A percentile compares a stretch with the other conserved stretches of the same genome.
These are phyloP conservation scores for Amanita rimosa DNA, from an alignment of 768 basidiomycete species.

Conservation along the genomic window DNA sequence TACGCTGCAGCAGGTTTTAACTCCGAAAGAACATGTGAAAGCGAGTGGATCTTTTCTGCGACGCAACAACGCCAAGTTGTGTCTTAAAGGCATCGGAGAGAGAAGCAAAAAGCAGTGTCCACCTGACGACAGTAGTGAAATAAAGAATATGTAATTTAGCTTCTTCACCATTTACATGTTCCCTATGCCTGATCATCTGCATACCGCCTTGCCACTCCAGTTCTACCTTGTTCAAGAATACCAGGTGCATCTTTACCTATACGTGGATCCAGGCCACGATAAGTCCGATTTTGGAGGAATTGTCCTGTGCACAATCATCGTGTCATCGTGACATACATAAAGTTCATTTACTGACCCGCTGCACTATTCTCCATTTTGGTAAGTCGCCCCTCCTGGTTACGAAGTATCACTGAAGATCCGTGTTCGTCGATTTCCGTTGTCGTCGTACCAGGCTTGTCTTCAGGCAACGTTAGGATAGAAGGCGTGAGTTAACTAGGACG, in stretches of 20 bases:
- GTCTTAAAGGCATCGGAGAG: no score
- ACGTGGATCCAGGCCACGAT: conserved; percentile 71
- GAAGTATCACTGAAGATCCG: conserved; percentile 31
- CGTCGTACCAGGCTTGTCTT: background rate
- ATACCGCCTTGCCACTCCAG: conserved; percentile 85
- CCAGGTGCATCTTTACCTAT: conserved; percentile 72
- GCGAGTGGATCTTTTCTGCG: no score
- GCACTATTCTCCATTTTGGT: conserved; percentile 51
- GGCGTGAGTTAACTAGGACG: background rate
- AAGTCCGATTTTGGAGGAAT: conserved; percentile 66
- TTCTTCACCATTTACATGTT: background rate
- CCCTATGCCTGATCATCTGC: conserved; percentile 33
- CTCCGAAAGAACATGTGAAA: no score
- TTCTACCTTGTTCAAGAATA: conserved; percentile 78
- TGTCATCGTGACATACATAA: background rate
- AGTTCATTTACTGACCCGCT: conserved; percentile 37
- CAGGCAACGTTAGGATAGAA: background rate
- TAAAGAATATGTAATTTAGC: no score
- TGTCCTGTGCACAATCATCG: conserved; percentile 30
- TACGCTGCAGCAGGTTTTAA: no score
- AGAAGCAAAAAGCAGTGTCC: no score
- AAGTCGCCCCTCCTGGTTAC: conserved; percentile 55
- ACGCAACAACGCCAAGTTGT: no score
- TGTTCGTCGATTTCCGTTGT: conserved; percentile 7
- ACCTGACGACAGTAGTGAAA: no score